Percentiles rank a stretch among this genome's conserved stretches.
Conservation (phyloP, 1,284 basidiomycete genomes). For the Cryptococcus floricola region DNA sequence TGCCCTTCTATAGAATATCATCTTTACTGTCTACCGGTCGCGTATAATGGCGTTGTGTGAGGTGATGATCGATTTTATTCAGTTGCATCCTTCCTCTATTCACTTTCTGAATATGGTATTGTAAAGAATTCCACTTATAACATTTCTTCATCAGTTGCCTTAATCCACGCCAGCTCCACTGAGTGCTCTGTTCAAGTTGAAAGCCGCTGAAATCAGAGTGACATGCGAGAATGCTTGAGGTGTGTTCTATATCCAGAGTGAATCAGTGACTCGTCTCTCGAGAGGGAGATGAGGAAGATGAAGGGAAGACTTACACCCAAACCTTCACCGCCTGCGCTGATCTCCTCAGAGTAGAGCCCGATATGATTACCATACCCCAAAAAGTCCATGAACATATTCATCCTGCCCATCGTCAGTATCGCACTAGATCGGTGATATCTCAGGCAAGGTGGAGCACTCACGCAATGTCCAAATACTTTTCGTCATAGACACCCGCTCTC, state of each 20-base stretch:
- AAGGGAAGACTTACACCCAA: slow-evolving; percentile 31
- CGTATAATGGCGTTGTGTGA: too few relatives aligned
- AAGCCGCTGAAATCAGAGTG: slow-evolving; percentile 47
- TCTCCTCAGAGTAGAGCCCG: slow-evolving; percentile 71
- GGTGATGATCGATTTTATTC: too few relatives aligned
- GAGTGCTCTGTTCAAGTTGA: slow-evolving; percentile 47
- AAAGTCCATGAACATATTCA: slow-evolving; percentile 45
- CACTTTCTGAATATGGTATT: too few relatives aligned
- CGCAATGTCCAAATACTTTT: slow-evolving; percentile 63
- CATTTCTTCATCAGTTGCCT: not conserved
- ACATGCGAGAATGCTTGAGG: slow-evolving; percentile 50
- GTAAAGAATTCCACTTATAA: too few relatives aligned
- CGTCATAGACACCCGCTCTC: slow-evolving; percentile 72
- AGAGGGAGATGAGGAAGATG: not conserved
- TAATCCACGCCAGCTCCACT: slow-evolving; percentile 6
- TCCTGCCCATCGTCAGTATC: slow-evolving; percentile 37
- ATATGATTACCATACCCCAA: slow-evolving; percentile 75
- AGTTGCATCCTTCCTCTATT: too few relatives aligned
- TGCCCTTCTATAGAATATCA: too few relatives aligned
- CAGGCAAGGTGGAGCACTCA: slow-evolving; percentile 7
- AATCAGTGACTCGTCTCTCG: not conserved
- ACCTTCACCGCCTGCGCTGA: slow-evolving; percentile 49
- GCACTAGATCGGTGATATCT: not conserved
- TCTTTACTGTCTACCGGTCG: too few relatives aligned
- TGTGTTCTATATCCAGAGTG: slow-evolving; percentile 34